Evolutionary conservation across 805 yeast species (phyloP).

Genomic region (Candida peoriensis): DNA sequence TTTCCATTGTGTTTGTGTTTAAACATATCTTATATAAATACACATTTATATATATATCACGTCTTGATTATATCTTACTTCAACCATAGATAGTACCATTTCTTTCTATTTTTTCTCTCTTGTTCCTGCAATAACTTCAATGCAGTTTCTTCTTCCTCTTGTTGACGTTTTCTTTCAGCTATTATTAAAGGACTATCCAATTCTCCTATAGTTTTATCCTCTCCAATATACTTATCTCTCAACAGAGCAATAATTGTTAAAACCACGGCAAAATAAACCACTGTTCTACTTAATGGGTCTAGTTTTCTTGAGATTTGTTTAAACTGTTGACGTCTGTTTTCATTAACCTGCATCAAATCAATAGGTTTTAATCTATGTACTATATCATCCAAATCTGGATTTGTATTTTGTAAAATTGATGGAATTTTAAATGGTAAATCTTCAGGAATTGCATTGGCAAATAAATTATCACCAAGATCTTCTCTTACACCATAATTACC

Average conservation of each 20-base stretch:
- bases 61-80: constrained; percentile 2
- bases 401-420: constrained; percentile 18
- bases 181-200: constrained; percentile 34
- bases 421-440: constrained; percentile 57
- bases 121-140: constrained; percentile 11
- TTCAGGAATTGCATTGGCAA: constrained; percentile 40
- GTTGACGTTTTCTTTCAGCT: constrained; percentile 29
- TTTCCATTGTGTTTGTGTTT: too few species aligned
- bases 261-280: constrained; percentile 43
- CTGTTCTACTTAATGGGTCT: constrained; percentile 53
- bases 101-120: constrained; percentile 6
- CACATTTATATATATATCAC: neutral
- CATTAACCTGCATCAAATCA: constrained; percentile 39
- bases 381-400: constrained; percentile 13
- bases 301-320: constrained; percentile 44
- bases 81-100: constrained; percentile 25
- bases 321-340: constrained; percentile 36
- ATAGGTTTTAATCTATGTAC: constrained; percentile 30
- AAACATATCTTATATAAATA: too few species aligned
- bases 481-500: constrained; percentile 72
- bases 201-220: constrained; percentile 33
- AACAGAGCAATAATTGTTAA: constrained; percentile 47
- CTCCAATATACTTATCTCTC: constrained; percentile 49
- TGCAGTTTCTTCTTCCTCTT: constrained; percentile 9
- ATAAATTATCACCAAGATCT: constrained; percentile 42